Base-by-base conservation (phyloP, 305 asterid genomes). In the Fraxinus dipetala region DNA sequence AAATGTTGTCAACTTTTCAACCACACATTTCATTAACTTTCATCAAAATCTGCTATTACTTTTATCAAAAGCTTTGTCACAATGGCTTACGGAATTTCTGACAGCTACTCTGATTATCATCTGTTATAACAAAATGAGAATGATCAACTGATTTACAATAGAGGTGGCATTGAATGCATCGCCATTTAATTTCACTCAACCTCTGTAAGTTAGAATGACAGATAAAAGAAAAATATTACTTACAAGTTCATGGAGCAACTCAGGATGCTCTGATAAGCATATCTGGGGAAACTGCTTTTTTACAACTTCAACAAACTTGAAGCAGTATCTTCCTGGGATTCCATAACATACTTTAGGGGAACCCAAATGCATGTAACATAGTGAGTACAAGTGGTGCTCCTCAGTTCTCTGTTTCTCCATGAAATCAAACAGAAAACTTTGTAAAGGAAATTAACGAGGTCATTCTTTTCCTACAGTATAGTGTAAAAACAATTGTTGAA, bases 331-430 rank as follows among this genome's bases (percentile, higher is more conserved):
- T 82, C 92, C 93, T 13, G 99, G 99, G 86, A 96, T 75, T 79
- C 91, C 89, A 85, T 94, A 93, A 93, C 93, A 93, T 67, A 93
- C 85, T 86, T 83, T 90, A 2, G 98, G 87, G 78, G 91, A 89
- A 54, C 98, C 98, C 82, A 86, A 76, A 88, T 94, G 98, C 89
- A 90, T 38, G 89, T 91, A 94, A 80, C 89, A 87, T 72, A 96
- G 85, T 10, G 94, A 91, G 84, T 94, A 94, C 86, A 96, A 87
- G 85, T 90, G 91, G 85, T 96, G 99, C 81, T 92, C 92, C 83
- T 92, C 96, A 78, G 69, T 87, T 84, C 86, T 91, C 99, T 94
- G 92, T 82, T 45, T 81, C 77, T 65, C 86, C 84, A 80, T 82
- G 70, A 82, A 87, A 85, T 81, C 84, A 80, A 73, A 83, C 30